These are phyloP conservation scores for Debaryomyces subglobosus DNA, from an alignment of 1,139 yeast species.

Conservation along the genomic window DNA sequence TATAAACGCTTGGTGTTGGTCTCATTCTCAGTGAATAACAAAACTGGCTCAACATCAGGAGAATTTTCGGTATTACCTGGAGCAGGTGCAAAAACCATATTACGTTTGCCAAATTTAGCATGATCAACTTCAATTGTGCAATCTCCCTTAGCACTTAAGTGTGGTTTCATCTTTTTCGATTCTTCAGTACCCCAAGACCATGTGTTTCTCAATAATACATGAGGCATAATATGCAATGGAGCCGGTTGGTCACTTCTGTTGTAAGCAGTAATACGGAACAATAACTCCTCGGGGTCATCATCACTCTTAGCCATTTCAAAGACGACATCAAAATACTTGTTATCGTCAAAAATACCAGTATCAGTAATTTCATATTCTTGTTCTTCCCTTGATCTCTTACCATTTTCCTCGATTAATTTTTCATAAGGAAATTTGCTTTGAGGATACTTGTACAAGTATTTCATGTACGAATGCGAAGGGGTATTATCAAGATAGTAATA, in stretches of 20 bases:
- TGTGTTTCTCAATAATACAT: constrained; percentile 83
- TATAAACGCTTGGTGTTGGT: constrained; percentile 76
- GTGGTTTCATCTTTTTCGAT: constrained; percentile 54
- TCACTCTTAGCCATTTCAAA: constrained; percentile 91
- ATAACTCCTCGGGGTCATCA: constrained; percentile 77
- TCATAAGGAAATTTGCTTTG: constrained; percentile 83
- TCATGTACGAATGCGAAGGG: constrained; percentile 93
- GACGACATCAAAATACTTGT: constrained; percentile 85
- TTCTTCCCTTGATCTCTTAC: constrained; percentile 63
- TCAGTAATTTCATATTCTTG: constrained; percentile 74
- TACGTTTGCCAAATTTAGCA: constrained; percentile 71
- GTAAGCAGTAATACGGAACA: constrained; percentile 86
- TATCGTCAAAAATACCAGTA: constrained; percentile 75
- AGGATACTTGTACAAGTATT: constrained; percentile 90
- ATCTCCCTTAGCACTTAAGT: constrained; percentile 46
- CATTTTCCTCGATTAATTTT: constrained; percentile 71
- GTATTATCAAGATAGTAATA: constrained; percentile 88
- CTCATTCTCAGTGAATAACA: constrained; percentile 88
- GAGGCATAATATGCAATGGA: constrained; percentile 87
- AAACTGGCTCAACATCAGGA: constrained; percentile 72
- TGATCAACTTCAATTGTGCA: constrained; percentile 63
- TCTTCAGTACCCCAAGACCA: constrained; percentile 87
- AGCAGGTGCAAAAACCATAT: constrained; percentile 82
- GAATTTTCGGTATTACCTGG: constrained; percentile 67
- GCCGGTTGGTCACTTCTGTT: constrained; percentile 85